Conservation (phyloP, 176 grass and related monocot species). For the Alopecurus myosuroides region DNA sequence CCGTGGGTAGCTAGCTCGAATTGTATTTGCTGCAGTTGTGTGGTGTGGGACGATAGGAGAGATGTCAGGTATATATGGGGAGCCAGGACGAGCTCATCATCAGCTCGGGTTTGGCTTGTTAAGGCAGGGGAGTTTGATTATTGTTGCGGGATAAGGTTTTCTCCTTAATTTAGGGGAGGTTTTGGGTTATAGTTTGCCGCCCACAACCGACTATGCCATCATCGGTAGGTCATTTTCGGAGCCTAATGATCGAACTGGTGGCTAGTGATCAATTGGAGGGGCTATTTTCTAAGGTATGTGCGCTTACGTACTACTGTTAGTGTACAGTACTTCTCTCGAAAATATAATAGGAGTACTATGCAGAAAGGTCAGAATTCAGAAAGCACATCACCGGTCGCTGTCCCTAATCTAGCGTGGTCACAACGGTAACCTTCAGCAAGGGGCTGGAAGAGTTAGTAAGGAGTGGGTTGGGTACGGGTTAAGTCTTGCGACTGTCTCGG, state of each 20-base stretch:
- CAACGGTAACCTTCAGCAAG: not conserved
- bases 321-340: not conserved
- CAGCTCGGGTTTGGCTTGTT: constrained; percentile 12
- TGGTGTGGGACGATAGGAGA: constrained; percentile 12
- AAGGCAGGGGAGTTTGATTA: constrained; percentile 23
- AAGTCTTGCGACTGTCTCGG: not conserved
- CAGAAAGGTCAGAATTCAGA: constrained; percentile 7
- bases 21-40: constrained; percentile 21
- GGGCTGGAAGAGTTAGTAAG: not conserved
- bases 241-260: constrained; percentile 19
- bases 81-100: constrained; percentile 20
- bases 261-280: constrained; percentile 20
- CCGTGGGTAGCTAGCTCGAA: not conserved
- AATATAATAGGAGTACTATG: not conserved
- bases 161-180: not conserved
- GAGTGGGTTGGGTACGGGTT: not conserved
- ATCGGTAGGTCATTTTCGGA: constrained; percentile 36
- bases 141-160: constrained; percentile 19
- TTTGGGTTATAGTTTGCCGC: constrained; percentile 55
- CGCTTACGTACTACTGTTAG: constrained; percentile 12
- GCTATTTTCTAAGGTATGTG: constrained; percentile 5
- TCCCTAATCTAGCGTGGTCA: not conserved
- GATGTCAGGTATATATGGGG: constrained; percentile 46
- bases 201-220: constrained; percentile 58
- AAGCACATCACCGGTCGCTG: not conserved